Evolutionary conservation across 176 grass and related monocot genomes (phyloP), one percentile per base, ranked within the genome.

Genomic region (Eragrostis curvula): DNA sequence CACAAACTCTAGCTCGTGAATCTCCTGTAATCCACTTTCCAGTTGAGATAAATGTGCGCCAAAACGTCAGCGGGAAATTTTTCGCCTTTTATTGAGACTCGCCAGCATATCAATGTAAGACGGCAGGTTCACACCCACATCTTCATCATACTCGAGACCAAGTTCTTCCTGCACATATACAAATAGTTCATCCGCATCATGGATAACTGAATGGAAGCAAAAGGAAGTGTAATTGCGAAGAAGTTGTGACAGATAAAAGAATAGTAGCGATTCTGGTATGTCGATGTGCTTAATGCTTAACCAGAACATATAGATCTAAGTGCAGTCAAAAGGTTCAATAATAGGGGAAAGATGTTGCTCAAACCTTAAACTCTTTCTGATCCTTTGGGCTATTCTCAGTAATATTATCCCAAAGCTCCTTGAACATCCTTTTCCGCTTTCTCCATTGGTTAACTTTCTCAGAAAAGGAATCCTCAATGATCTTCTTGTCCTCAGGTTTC

Each of bases 81-180:
- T 98, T 70, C 90, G 88, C 80, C 83, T 93, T 85, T 99, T 99
- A 40, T 77, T 84, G 18, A 83, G 83, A 75, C 82, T 86, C 15
- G 56, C 58, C 46, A 90, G 71, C 76, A 92, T 79, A 29, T 99
- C 96, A 79, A 16, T 66, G 68, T 93, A 93, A 14, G 87, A 86
- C 65, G 88, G 90, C 36, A 96, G 62, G 86, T 73, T 89, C 60
- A 89, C 93, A 13, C 67, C 83, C 17, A 92, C 88, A 93, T 98
- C 96, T 91, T 98, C 96, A 21, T 98, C 96, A 70, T 98, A 98
- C 88, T 98, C 96, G 7, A 99, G 65, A 50, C 91, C 96, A 82
- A 99, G 90, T 84, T 99, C 96, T 69, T 99, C 96, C 93, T 99
- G 89, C 74, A 78, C 46, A 82, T 20, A 81, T 45, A 69, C 10